Evolutionary conservation across 2,329 filamentous ascomycete genomes (phyloP), one percentile per base, ranked within the genome.

Genomic region (Paradendryphiella salina): DNA sequence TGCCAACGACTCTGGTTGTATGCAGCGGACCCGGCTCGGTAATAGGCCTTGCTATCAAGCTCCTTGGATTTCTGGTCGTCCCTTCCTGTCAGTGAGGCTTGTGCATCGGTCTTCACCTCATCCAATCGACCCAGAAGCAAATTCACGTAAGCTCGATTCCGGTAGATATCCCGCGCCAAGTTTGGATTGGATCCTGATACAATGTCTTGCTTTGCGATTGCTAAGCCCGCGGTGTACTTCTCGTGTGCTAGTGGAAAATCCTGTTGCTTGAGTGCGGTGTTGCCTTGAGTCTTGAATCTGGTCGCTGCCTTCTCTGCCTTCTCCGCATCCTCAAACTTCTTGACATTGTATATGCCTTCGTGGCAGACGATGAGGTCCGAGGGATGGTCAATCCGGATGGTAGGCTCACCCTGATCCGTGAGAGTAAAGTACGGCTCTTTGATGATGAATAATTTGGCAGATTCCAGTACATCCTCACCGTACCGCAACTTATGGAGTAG

Each of bases 341-440:
- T 46, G 13, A 80, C 5, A 2, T 45, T 73, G 20, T 21, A 11
- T 7, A 37, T 35, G 9, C 63, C 51, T 0, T 62, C 52, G 1
- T 66, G 50, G 2, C 79, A 60, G 53, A 71, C 73, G 13, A 77
- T 57, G 14, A 84, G 56, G 49, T 84, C 81, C 18, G 75, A 77
- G 14, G 78, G 63, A 60, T 84, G 82, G 46, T 84, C 81, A 10
- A 83, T 78, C 2, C 80, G 73, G 17, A 84, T 28, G 0, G 68
- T 74, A 59, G 79, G 78, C 1, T 67, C 46, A 0, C 76, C 76
- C 17, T 78, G 65, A 0, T 65, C 65, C 4, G 71, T 71, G 0
- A 64, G 38, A 48, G 78, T 81, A 52, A 83, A 75, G 55, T 77
- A 84, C 0, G 82, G 80, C 46, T 84, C 81, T 51, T 83, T 85